Base-by-base conservation (phyloP, 2,329 filamentous ascomycete genomes). In the Arthrobotrys musiformis region DNA sequence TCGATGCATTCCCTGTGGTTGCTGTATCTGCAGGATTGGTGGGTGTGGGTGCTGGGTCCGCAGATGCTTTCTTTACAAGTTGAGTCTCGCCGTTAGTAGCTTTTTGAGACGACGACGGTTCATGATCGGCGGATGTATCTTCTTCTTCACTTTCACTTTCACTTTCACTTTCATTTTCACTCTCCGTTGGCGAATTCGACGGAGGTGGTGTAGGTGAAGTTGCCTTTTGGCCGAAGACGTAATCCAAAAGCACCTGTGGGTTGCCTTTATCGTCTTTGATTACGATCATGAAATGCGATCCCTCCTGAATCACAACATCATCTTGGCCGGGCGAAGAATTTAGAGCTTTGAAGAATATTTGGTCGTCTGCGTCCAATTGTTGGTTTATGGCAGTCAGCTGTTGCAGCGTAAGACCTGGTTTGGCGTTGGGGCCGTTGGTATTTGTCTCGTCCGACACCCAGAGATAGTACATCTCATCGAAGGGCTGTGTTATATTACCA, bases 381-480 rank as follows among this genome's bases (percentile, higher is more conserved):
- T 42, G 37, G 15, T 42, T 42, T 9, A 42, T 8, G 15, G 15
- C 15, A n/a, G 7, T n/a, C 8, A 42, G 8, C 4, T 11, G 7
- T 11, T 42, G 7, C 37, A 11, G 7, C 37, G 6, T 42, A 4
- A 42, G 15, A 42, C 37, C 37, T 11, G 30, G 30, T 35, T 35
- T 5, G 6, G 37, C 15, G 11, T 42, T n/a, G 37, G 37, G 5
- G 11, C 30, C 30, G 24, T 19, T 24, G n/a, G 42, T 22, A 2
- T 46, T 24, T 22, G 17, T 19, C n/a, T 19, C 42, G 19, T 30
- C 40, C 6, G 4, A 81, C 2, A 82, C 79, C 82, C 82, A 84
- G 37, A 84, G 56, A 46, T 81, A 82, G 26, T 80, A 82, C 73
- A 83, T 73, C 64, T 84, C 82, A 33, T 84, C 83, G 24, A 84